A percentile compares a stretch with the other conserved stretches of the same genome.
Conservation (phyloP, 768 basidiomycete genomes). For the Trametes gibbosa region DNA sequence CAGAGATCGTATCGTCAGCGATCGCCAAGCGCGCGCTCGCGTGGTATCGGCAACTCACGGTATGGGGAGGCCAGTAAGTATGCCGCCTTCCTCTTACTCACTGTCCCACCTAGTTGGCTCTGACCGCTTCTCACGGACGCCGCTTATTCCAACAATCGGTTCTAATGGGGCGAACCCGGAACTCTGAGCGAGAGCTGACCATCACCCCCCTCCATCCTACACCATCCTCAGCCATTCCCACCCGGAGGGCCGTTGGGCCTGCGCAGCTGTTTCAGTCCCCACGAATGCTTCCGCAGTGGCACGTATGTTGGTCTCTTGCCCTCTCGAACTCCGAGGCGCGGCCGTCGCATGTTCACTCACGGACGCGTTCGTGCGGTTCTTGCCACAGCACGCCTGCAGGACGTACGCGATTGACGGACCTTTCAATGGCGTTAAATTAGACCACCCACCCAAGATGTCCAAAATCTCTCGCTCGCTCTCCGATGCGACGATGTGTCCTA, state of each 20-base stretch:
- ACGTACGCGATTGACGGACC: neutral
- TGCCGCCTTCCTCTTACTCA: neutral
- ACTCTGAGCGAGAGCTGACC: neutral
- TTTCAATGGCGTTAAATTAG: neutral
- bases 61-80: too few species aligned
- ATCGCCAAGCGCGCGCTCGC: neutral
- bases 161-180: neutral
- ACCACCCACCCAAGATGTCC: conserved; percentile 50
- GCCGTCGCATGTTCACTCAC: conserved; percentile 1
- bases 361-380: conserved; percentile 71
- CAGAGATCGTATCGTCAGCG: neutral
- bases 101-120: neutral
- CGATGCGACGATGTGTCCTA: conserved; percentile 58
- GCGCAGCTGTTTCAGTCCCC: too few species aligned
- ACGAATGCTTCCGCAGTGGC: too few species aligned
- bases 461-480: conserved; percentile 90
- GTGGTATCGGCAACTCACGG: neutral
- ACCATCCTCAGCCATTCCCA: neutral
- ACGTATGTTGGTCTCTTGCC: neutral
- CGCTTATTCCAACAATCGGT: neutral
- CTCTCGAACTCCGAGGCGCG: neutral
- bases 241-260: neutral
- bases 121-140: neutral
- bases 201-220: neutral
- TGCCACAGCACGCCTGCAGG: conserved; percentile 70